Base-by-base conservation (phyloP, 2,329 filamentous ascomycete species). In the Ophiocordyceps robertsii region DNA sequence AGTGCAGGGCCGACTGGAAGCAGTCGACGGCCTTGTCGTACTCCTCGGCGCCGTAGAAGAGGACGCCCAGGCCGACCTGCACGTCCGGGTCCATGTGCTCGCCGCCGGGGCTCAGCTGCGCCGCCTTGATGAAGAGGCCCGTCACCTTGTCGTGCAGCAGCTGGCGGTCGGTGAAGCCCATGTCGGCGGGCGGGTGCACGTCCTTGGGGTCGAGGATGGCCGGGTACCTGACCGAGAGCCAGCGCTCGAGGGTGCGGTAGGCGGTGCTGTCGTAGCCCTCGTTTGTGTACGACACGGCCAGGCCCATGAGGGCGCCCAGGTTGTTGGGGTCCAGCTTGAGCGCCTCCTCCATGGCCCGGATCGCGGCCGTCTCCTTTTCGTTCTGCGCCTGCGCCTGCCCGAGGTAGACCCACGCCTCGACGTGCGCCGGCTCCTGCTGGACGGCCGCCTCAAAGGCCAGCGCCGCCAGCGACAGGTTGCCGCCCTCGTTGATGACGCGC, bases 1-100 rank as follows among this genome's bases (percentile, higher is more conserved):
- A 86, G 45, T 86, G 84, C 21, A 98, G 77, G 1, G 93, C 90
- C 1, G 90, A 82, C 43, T 83, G 84, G 75, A 98, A 98, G 70
- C 93, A 98, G 68, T 98, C 92, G 32, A 98, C 90, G 0, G 92
- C 92, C 68, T 98, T 98, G 59, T 92, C 86, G 67, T 95, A 96
- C 58, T 96, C 90, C 64, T 98, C 92, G 29, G 86, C 88, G 41
- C 90, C 92, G 65, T 98, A 98, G 68, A 98, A 96, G 14, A 98
- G 75, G 5, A 98, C 92, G 31, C 93, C 93, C 1, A 98, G 73
- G 1, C 92, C 92, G 45, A 98, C 92, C 64, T 98, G 93, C 8
- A 98, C 92, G 59, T 98, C 92, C 0, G 92, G 92, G 56, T 98
- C 93, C 84, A 98, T 96, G 56, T 92, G 86, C 56, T 88, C 86